These are phyloP conservation scores for Aspergillus texensis DNA, from an alignment of 2,329 filamentous ascomycete species.

Conservation along the genomic window DNA sequence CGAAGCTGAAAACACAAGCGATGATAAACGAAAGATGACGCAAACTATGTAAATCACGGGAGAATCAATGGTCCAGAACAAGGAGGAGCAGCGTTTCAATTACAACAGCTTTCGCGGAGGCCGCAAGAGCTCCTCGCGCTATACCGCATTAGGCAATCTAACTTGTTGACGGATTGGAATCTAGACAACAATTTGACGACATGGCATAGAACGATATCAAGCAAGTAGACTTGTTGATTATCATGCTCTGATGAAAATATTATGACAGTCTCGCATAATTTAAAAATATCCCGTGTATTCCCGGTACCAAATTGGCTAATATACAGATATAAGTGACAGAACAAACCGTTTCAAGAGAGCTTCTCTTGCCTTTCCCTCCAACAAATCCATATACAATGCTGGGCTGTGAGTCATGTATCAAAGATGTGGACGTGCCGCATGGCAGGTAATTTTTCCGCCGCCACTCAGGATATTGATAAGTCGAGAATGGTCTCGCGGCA, in stretches of 20 bases:
- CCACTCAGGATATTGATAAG: neutral
- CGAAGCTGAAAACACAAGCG: neutral
- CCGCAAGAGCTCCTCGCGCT: constrained; percentile 34
- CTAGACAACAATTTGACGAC: neutral
- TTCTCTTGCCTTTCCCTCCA: neutral
- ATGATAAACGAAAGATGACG: constrained; percentile 4
- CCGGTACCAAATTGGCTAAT: constrained; percentile 14
- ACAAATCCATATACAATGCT: constrained; percentile 6
- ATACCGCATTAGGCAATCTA: constrained; percentile 30
- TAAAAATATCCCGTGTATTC: constrained; percentile 11
- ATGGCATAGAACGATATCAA: neutral
- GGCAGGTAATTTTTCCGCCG: neutral
- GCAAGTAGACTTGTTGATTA: neutral
- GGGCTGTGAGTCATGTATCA: neutral
- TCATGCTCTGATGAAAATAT: neutral
- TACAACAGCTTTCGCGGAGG: constrained; percentile 26
- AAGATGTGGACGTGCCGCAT: neutral
- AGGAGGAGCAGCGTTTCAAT: constrained; percentile 11
- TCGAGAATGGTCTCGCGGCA: neutral
- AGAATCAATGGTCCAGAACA: constrained; percentile 3
- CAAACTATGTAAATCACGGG: neutral
- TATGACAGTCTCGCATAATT: neutral
- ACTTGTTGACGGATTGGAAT: neutral
- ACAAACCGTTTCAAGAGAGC: constrained; percentile 6
- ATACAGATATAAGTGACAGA: constrained; percentile 27